A percentile compares a stretch with the other conserved stretches of the same genome.
Conservation (phyloP, 345 rosid genomes). For the Arabis alpina region DNA sequence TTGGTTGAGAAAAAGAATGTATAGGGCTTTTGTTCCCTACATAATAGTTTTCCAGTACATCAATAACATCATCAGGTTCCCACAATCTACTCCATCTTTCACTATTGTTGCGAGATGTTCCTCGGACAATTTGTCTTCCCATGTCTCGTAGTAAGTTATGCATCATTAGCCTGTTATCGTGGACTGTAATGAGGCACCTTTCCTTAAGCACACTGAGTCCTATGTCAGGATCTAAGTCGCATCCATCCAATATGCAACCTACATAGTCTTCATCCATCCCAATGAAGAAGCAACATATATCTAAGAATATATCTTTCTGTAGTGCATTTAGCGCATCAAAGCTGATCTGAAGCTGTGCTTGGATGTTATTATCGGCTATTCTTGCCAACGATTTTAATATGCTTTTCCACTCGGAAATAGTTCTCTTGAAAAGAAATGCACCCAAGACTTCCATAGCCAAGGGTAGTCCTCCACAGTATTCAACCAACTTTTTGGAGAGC, state of each 20-base stretch:
- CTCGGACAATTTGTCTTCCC: constrained; percentile 42
- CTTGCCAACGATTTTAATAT: neutral
- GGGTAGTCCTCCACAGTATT: constrained; percentile 38
- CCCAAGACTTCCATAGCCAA: constrained; percentile 45
- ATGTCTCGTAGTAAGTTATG: constrained; percentile 43
- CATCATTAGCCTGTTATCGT: constrained; percentile 34
- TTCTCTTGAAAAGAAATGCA: constrained; percentile 14
- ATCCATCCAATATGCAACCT: constrained; percentile 33
- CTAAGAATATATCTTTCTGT: constrained; percentile 36
- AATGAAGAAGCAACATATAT: constrained; percentile 41
- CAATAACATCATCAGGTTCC: constrained; percentile 21
- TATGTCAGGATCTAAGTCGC: neutral
- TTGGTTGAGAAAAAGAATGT: neutral
- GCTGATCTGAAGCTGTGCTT: constrained; percentile 24
- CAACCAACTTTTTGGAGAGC: neutral
- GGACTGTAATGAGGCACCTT: constrained; percentile 12
- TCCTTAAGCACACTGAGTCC: constrained; percentile 20
- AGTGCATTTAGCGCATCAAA: neutral
- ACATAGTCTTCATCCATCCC: constrained; percentile 34
- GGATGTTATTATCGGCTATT: neutral
- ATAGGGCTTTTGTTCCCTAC: constrained; percentile 13
- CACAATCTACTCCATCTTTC: constrained; percentile 39
- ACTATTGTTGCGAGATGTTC: neutral
- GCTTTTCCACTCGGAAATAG: constrained; percentile 5
- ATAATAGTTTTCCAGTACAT: constrained; percentile 4